Evolutionary conservation across 345 rosid species (phyloP).

Genomic region (Lepidium aucheri): DNA sequence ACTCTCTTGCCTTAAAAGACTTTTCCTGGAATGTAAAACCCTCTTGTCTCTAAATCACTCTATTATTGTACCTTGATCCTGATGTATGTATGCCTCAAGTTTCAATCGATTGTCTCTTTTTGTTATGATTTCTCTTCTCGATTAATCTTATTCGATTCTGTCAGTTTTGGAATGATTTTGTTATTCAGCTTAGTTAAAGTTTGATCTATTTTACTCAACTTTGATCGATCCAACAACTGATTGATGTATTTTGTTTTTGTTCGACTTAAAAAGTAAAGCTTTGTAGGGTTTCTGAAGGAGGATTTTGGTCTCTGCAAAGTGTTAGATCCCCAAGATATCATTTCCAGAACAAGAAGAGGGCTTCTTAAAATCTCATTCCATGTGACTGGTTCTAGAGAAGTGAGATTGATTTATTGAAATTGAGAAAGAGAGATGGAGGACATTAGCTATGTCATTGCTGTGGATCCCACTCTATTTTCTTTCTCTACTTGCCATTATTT

Average conservation of each 20-base stretch:
- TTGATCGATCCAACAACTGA: not conserved
- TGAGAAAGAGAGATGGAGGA: not conserved
- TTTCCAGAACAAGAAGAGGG: not conserved
- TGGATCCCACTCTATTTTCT: not conserved
- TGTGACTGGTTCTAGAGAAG: not conserved
- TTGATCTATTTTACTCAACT: not conserved
- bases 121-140: not conserved
- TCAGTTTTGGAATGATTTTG: too few relatives aligned
- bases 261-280: not conserved
- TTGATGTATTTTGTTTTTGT: not conserved
- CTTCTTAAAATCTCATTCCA: not conserved
- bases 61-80: not conserved
- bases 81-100: slow-evolving; percentile 19
- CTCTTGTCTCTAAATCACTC: not conserved
- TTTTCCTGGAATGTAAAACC: not conserved
- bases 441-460: not conserved
- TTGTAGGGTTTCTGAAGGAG: not conserved
- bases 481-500: not conserved
- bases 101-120: not conserved
- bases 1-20: not conserved
- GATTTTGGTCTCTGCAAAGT: not conserved
- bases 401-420: not conserved
- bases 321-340: not conserved
- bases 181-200: too few relatives aligned
- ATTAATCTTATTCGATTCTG: not conserved